phyloP scores from a whole-genome alignment of 2,329 filamentous ascomycete species.

The Ceratocystis variospora region DNA sequence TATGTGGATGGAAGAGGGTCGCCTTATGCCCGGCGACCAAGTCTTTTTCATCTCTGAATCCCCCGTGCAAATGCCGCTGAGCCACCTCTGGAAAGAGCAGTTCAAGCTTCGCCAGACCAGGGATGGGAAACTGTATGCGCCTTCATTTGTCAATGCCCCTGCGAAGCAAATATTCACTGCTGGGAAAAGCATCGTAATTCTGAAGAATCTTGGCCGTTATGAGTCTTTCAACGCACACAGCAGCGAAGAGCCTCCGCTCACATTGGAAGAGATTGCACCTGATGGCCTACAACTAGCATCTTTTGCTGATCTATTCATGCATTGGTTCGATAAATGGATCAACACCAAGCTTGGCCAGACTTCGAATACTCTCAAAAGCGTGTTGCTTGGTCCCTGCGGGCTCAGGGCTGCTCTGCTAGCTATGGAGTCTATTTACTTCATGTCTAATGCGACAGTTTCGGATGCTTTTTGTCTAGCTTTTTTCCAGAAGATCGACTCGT shows the following conservation, averaged over 20 bases:
- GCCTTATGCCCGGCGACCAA: slow-evolving; percentile 49
- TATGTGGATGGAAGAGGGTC: slow-evolving; percentile 72
- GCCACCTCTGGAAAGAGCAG: slow-evolving; percentile 61
- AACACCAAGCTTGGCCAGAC: slow-evolving; percentile 58
- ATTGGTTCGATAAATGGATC: slow-evolving; percentile 63
- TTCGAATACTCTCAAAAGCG: slow-evolving; percentile 48
- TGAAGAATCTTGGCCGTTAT: slow-evolving; percentile 55
- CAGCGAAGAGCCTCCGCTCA: slow-evolving; percentile 34
- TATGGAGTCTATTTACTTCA: slow-evolving; percentile 61
- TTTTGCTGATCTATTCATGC: slow-evolving; percentile 61
- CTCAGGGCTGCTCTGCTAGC: slow-evolving; percentile 51
- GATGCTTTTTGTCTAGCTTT: slow-evolving; percentile 52
- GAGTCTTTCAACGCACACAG: slow-evolving; percentile 26
- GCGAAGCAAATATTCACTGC: slow-evolving; percentile 65
- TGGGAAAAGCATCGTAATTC: slow-evolving; percentile 75
- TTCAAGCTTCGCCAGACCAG: slow-evolving; percentile 52
- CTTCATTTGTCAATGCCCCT: slow-evolving; percentile 58
- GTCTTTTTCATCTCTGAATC: slow-evolving; percentile 62
- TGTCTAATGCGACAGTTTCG: slow-evolving; percentile 56
- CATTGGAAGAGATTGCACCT: slow-evolving; percentile 44
- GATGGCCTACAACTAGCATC: slow-evolving; percentile 40
- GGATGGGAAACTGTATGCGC: slow-evolving; percentile 50
- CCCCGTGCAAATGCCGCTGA: slow-evolving; percentile 41
- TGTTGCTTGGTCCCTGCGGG: slow-evolving; percentile 55
- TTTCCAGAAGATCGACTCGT: slow-evolving; percentile 59